Evolutionary conservation across 2,329 filamentous ascomycete genomes (phyloP).

Genomic region (Colletotrichum phormii): DNA sequence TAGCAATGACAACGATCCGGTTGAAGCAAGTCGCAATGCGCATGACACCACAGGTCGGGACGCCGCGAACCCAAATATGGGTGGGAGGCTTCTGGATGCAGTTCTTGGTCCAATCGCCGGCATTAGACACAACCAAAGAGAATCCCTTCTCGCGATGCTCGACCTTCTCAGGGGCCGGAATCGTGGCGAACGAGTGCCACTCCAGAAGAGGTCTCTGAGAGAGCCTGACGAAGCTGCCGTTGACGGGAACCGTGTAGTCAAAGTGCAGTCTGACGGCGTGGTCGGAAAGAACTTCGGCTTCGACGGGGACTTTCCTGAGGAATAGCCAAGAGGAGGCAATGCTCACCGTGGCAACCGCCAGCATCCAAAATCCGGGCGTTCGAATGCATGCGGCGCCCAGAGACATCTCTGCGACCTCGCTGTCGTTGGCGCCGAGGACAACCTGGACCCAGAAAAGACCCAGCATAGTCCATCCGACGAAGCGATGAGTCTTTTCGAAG

Average conservation of each 20-base stretch:
- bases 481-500: slow-evolving; percentile 55
- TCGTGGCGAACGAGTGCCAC: slow-evolving; percentile 82
- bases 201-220: slow-evolving; percentile 73
- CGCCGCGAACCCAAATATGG: slow-evolving; percentile 75
- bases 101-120: slow-evolving; percentile 80
- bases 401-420: slow-evolving; percentile 48
- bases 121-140: slow-evolving; percentile 77
- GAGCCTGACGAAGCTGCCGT: slow-evolving; percentile 61
- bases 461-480: slow-evolving; percentile 63
- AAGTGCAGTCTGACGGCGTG: slow-evolving; percentile 81
- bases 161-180: slow-evolving; percentile 62
- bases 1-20: slow-evolving; percentile 74
- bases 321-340: slow-evolving; percentile 80
- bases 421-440: slow-evolving; percentile 61
- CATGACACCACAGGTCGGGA: slow-evolving; percentile 75
- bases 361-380: slow-evolving; percentile 72
- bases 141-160: slow-evolving; percentile 58
- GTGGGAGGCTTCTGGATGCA: slow-evolving; percentile 72
- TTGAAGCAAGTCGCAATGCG: slow-evolving; percentile 75
- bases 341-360: slow-evolving; percentile 71
- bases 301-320: slow-evolving; percentile 75
- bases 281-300: slow-evolving; percentile 74
- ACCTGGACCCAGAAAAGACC: slow-evolving; percentile 74
- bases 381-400: slow-evolving; percentile 52
- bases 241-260: slow-evolving; percentile 67